Percentiles rank a stretch among this genome's conserved stretches.
Conservation (phyloP, 768 basidiomycete species). For the Suillus clintonianus region DNA sequence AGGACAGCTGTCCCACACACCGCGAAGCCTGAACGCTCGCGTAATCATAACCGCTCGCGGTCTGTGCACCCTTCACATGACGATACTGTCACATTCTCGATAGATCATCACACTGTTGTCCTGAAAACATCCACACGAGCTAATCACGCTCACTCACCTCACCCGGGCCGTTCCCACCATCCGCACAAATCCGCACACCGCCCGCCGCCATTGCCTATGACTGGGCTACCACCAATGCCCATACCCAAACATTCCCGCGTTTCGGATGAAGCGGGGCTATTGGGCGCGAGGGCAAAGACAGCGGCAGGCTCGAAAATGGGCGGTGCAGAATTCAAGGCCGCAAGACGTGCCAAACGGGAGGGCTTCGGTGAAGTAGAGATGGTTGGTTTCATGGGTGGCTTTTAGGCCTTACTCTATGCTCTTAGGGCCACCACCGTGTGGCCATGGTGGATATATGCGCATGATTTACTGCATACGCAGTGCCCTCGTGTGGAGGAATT, state of each 20-base stretch:
- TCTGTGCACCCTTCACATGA: constrained; percentile 13
- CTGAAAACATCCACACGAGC: constrained; percentile 18
- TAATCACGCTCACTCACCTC: constrained; percentile 14
- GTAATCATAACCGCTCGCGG: constrained; percentile 8
- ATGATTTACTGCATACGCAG: background rate
- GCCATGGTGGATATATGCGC: background rate
- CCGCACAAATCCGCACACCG: constrained; percentile 23
- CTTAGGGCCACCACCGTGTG: background rate
- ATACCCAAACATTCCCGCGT: constrained; percentile 19
- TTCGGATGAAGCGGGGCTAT: constrained; percentile 14
- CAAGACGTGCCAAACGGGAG: constrained; percentile 27
- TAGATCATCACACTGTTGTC: constrained; percentile 25
- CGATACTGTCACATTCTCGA: constrained; percentile 24
- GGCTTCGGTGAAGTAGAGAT: constrained; percentile 29
- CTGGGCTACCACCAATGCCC: constrained; percentile 24
- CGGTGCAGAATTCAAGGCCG: constrained; percentile 31
- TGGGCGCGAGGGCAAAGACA: constrained; percentile 22
- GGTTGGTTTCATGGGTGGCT: constrained; percentile 27
- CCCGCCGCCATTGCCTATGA: constrained; percentile 22
- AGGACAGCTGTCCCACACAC: constrained; percentile 13
- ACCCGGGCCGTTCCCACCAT: constrained; percentile 11
- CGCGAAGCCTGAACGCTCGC: background rate
- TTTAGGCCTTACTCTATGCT: background rate
- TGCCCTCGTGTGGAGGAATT: background rate
- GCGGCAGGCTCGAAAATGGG: constrained; percentile 26